Evolutionary conservation across 768 basidiomycete genomes (phyloP), one percentile per base, ranked within the genome.

Genomic region (Xerocomellus chrysenteron): DNA sequence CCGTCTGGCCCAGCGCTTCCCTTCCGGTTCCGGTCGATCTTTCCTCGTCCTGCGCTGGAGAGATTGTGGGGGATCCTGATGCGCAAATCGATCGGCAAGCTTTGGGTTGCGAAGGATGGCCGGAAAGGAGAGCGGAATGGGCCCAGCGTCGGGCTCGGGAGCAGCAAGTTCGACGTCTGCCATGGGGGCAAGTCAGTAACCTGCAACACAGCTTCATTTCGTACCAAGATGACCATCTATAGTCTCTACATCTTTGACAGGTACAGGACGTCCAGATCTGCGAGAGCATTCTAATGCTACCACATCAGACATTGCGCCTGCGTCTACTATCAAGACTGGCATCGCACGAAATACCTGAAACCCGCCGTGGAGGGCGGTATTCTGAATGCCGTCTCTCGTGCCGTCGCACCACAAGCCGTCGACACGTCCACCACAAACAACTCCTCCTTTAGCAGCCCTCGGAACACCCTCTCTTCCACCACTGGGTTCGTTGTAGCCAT

Each of bases 291-390:
- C 50, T 58, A 4, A 58, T 11, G 2, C 40, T 14, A 32, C 49
- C 53, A 30, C 35, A 12, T 42, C 69, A 94, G 96, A 73, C 92
- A 97, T 71, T 94, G 95, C 73, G 82, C 81, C 19, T 93, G 92
- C 67, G 82, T 98, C 45, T 98, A 96, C 75, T 97, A 98, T 70
- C 93, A 97, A 62, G 92, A 96, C 70, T 96, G 93, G 91, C 88
- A 95, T 65, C 84, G 92, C 48, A 86, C 86, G 0, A 85, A 81
- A 51, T 80, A 86, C 33, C 85, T 87, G 32, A 87, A 84, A 70
- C 81, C 83, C 40, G 90, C 94, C 3, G 79, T 79, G 16, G 82
- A 87, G 69, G 86, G 87, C 10, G 84, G 84, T 42, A 83, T 94
- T 52, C 80, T 92, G 37, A 85, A 87, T 14, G 92, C 86, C 19